Percentiles rank a stretch among this genome's conserved stretches.
These are phyloP conservation scores for Mercurialis annua DNA, from an alignment of 345 rosid genomes.

Conservation along the genomic window DNA sequence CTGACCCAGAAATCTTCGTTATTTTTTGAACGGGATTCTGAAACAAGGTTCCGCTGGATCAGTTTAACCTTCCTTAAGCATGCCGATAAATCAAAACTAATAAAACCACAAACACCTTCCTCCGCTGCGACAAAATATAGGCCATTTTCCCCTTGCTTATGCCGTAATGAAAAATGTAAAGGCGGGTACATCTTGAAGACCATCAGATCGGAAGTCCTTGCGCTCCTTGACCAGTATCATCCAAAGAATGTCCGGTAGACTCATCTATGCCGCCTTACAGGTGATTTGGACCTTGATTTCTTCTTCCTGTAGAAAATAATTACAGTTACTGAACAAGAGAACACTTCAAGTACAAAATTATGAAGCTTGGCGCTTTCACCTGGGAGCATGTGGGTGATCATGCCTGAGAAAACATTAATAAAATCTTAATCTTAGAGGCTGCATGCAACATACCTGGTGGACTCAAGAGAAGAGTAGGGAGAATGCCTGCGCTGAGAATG, in stretches of 20 bases:
- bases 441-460: constrained; percentile 57
- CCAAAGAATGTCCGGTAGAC: background rate
- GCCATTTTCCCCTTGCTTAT: background rate
- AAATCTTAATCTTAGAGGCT: constrained; percentile 31
- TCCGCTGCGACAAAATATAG: background rate
- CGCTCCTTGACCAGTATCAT: background rate
- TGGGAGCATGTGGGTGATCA: constrained; percentile 35
- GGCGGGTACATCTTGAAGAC: background rate
- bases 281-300: constrained; percentile 82
- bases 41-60: constrained; percentile 1
- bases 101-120: background rate
- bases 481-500: constrained; percentile 96
- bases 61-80: background rate
- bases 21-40: background rate
- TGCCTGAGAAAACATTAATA: constrained; percentile 42
- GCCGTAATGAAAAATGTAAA: background rate
- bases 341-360: constrained; percentile 6
- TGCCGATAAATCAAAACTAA: background rate
- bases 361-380: constrained; percentile 48
- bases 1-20: background rate
- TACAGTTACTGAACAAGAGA: constrained; percentile 7
- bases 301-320: constrained; percentile 46
- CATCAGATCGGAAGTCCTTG: background rate
- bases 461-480: constrained; percentile 93
- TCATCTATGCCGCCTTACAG: constrained; percentile 52